Base-by-base conservation (phyloP, 2,329 filamentous ascomycete genomes). In the Ascosphaera aggregata region DNA sequence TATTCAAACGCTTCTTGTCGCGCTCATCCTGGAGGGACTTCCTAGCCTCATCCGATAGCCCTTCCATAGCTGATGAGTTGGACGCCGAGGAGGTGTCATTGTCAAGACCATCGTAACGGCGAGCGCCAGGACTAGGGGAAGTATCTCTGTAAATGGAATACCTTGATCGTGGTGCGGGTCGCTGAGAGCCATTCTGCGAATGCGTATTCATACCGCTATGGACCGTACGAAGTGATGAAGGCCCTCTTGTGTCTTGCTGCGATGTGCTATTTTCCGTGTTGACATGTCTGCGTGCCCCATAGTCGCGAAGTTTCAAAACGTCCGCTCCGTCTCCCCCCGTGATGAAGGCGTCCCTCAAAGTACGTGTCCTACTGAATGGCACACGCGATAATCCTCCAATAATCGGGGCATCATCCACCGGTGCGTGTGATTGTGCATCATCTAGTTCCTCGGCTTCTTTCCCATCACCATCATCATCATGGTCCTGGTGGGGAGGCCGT, bases 281-380 rank as follows among this genome's bases (percentile, higher is more conserved):
- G 5, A n/a, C 30, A n/a, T 9, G 9, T 32, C 15, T 32, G 30
- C 15, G 13, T 32, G 13, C 13, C 30, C 13, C 30, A n/a, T 32
- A 13, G 30, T 32, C 30, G 30, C 30, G 30, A 32, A 4, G 11
- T 22, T 9, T 3, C 2, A n/a, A 8, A 4, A 2, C 36, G 15
- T 37, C 36, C 18, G 18, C 2, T n/a, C 11, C 36, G 5, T 18
- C 24, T 20, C 17, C 54, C 36, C 53, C 48, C 18, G 51, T 51
- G 40, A 56, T 51, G 44, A 58, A 61, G 15, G 58, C 56, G 39
- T 54, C 54, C 38, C 54, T 54, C 39, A 61, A 43, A 7, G 56
- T 59, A 20, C 52, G 52, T 11, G 58, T 56, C 34, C 53, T 44
- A 34, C 51, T 52, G 41, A 57, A 52, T 30, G 47, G 53, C 34